phyloP scores from a whole-genome alignment of 2,329 filamentous ascomycete species.

The Xylariaceae sp. region DNA sequence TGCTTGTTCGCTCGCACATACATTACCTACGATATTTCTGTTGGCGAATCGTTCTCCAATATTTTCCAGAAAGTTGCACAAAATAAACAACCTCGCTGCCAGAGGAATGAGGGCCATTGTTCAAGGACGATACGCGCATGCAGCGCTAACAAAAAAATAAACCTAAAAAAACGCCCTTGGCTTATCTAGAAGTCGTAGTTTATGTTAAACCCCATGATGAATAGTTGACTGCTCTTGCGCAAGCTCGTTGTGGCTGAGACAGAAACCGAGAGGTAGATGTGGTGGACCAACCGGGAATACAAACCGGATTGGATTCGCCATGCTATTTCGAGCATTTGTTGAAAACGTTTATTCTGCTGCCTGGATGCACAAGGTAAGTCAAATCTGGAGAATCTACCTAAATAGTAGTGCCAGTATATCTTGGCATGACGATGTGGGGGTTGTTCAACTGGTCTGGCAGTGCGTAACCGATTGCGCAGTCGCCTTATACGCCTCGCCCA shows the following conservation, averaged over 20 bases:
- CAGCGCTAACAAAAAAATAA: too few relatives aligned
- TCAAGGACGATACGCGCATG: too few relatives aligned
- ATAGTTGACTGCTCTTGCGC: neutral
- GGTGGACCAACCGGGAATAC: neutral
- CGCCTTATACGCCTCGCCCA: neutral
- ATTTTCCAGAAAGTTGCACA: too few relatives aligned
- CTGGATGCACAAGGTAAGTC: conserved; percentile 15
- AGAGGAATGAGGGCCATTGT: too few relatives aligned
- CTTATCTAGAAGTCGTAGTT: too few relatives aligned
- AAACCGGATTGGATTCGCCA: neutral
- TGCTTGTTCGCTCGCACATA: conserved; percentile 4
- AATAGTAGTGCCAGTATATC: too few relatives aligned
- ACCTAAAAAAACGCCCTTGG: too few relatives aligned
- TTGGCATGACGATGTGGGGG: too few relatives aligned
- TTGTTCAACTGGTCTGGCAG: neutral
- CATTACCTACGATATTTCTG: too few relatives aligned
- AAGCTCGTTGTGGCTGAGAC: conserved; percentile 13
- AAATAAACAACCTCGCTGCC: too few relatives aligned
- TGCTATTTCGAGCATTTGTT: conserved; percentile 10
- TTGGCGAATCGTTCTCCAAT: too few relatives aligned
- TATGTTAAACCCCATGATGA: too few relatives aligned
- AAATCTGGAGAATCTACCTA: conserved; percentile 17
- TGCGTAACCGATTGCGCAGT: conserved; percentile 20
- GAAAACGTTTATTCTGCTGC: conserved; percentile 17
- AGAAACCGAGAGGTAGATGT: neutral